Percentiles rank a stretch among this genome's conserved stretches.
phyloP scores from a whole-genome alignment of 148 eudicot species.

The Rhododendron mucronatum region DNA sequence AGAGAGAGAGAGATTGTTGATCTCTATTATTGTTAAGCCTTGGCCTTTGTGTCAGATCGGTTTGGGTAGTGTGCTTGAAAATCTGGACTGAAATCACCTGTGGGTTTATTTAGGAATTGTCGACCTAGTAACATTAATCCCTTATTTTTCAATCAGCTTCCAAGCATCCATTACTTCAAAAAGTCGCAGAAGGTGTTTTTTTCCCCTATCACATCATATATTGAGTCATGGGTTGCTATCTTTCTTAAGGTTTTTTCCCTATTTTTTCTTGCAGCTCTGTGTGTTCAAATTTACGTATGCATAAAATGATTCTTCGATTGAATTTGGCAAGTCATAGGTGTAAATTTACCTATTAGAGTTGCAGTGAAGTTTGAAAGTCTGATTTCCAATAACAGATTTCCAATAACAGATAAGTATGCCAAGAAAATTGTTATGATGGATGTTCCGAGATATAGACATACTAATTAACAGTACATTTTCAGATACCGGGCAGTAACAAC shows the following conservation, averaged over 20 bases:
- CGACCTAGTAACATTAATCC: too few species aligned
- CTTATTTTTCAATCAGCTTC: too few species aligned
- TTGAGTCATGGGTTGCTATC: neutral
- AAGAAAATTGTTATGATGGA: neutral
- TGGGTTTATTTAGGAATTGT: too few species aligned
- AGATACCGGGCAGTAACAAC: conserved; percentile 30
- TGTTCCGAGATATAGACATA: neutral
- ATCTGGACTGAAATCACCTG: too few species aligned
- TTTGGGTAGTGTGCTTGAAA: too few species aligned
- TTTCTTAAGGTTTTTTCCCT: neutral
- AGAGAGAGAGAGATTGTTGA: too few species aligned
- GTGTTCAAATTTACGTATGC: neutral
- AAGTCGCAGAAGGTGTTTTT: too few species aligned
- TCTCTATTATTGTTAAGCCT: too few species aligned
- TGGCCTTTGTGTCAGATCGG: too few species aligned
- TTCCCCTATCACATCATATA: neutral
- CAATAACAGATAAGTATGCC: neutral
- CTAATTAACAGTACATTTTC: neutral
- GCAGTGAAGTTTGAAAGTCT: neutral
- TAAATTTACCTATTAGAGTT: neutral
- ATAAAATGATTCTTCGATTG: neutral
- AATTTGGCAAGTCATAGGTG: neutral
- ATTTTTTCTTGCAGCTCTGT: neutral
- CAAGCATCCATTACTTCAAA: too few species aligned
- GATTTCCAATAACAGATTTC: too few species aligned